Conservation (phyloP, 805 yeast genomes). For the Barnettozyma botsteinii region DNA sequence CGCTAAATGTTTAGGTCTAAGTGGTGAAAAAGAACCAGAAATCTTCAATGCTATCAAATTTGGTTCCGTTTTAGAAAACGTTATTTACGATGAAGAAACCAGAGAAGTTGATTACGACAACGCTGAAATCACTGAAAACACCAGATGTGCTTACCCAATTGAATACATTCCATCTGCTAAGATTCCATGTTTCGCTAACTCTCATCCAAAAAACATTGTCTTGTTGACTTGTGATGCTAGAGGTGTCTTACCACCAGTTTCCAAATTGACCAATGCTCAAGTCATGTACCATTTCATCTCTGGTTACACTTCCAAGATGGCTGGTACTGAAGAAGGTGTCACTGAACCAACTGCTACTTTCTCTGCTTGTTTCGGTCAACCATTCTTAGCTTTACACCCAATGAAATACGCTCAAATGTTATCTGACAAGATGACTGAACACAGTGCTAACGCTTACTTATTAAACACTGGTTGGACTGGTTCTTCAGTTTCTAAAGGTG, state of each 20-base stretch:
- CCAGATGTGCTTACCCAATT: conserved; percentile 98
- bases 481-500: conserved; percentile 85
- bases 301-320: conserved; percentile 99
- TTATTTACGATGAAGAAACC: conserved; percentile 70
- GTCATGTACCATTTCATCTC: conserved; percentile 99
- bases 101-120: conserved; percentile 85
- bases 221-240: conserved; percentile 95
- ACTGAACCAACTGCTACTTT: conserved; percentile 98
- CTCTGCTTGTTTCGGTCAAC: conserved; percentile 99
- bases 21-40: conserved; percentile 94
- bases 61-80: conserved; percentile 93
- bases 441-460: conserved; percentile 92
- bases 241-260: conserved; percentile 96
- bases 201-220: conserved; percentile 89
- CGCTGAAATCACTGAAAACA: conserved; percentile 85
- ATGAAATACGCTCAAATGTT: conserved; percentile 96
- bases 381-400: conserved; percentile 96
- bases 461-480: conserved; percentile 99
- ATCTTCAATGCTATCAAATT: conserved; percentile 91
- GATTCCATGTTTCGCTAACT: conserved; percentile 86
- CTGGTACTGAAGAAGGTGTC: conserved; percentile 98
- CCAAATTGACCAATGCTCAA: conserved; percentile 88
- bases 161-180: conserved; percentile 94
- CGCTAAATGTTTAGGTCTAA: conserved; percentile 90
- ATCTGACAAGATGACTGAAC: conserved; percentile 83